Evolutionary conservation across 1,139 yeast species (phyloP), one percentile per base, ranked within the genome.

Genomic region (Pichia sp.): DNA sequence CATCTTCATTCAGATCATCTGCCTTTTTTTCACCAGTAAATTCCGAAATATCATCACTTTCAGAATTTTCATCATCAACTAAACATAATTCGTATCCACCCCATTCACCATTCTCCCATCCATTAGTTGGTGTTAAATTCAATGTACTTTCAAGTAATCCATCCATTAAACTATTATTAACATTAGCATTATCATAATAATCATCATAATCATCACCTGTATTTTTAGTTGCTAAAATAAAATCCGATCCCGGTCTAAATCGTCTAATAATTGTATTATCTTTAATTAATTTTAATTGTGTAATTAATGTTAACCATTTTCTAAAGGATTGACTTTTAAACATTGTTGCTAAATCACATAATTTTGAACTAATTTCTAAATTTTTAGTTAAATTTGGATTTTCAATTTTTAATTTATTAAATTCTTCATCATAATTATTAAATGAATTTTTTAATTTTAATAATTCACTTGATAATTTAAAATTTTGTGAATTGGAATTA

Each of bases 1-100:
- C 82, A 53, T 76, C 66, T 37, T 61, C 66, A 45, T 62, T 60
- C n/a, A 58, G 44, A 38, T 74, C 82, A 43, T 70, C 78, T 1
- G 78, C 77, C 49, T 73, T 78, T 48, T 72, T 48, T 12, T 51
- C 53, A 30, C 45, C 49, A 16, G 37, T 22, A 28, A 29, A 4
- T 29, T 42, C 20, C 38, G 35, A 32, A 22, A 12, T 6, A 23
- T 22, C 25, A 2, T 32, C 35, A 22, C 41, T 42, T 70, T 73
- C 27, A 63, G 68, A 33, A 64, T 75, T 3, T 6, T 66, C 74
- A 37, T 77, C 79, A 46, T 76, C 69, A 12, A 79, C 74, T 94
- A 94, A 85, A 58, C 94, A 84, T 43, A 94, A 69, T 57, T 92
- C 97, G 64, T 94, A 94, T 1, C 97, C 99, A 32, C 99, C 99